These are phyloP conservation scores for Trichoderma atrobrunneum DNA, from an alignment of 2,329 filamentous ascomycete species.

Conservation along the genomic window DNA sequence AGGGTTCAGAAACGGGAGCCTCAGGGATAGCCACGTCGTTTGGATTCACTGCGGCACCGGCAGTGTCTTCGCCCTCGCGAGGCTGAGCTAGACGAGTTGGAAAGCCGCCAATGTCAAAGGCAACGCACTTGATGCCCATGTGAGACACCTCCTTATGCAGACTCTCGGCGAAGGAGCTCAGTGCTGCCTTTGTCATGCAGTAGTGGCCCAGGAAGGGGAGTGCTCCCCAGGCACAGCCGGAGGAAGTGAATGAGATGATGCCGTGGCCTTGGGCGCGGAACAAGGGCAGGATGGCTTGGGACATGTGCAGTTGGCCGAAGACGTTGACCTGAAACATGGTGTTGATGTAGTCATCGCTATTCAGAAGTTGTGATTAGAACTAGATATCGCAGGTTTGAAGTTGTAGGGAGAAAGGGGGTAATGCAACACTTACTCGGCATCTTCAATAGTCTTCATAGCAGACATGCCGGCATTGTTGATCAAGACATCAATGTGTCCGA, in stretches of 20 bases:
- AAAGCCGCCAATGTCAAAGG: slow-evolving; percentile 34
- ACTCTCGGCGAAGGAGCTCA: slow-evolving; percentile 29
- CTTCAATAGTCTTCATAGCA: slow-evolving; percentile 29
- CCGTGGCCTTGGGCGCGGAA: slow-evolving; percentile 28
- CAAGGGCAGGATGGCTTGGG: slow-evolving; percentile 29
- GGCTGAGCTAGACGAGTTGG: slow-evolving; percentile 29
- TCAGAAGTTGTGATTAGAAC: background rate
- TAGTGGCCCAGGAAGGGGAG: slow-evolving; percentile 34
- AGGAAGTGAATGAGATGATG: slow-evolving; percentile 32
- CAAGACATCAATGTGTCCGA: slow-evolving; percentile 34
- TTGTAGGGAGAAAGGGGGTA: no score
- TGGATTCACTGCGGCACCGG: background rate
- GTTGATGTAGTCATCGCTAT: slow-evolving; percentile 26
- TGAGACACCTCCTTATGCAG: slow-evolving; percentile 31
- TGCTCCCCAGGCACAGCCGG: slow-evolving; percentile 27
- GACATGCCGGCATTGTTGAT: slow-evolving; percentile 37
- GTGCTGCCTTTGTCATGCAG: slow-evolving; percentile 30
- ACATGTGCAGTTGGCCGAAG: slow-evolving; percentile 30
- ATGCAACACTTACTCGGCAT: slow-evolving; percentile 31
- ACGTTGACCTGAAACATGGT: slow-evolving; percentile 31
- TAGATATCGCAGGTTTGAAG: background rate
- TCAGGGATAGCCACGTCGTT: background rate
- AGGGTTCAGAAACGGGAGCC: slow-evolving; percentile 22
- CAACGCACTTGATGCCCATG: slow-evolving; percentile 29
- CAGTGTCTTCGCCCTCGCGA: slow-evolving; percentile 23